These are phyloP conservation scores for Chaetoceros tenuissimus DNA, from an alignment of 108 stramenopile species.

Conservation along the genomic window DNA sequence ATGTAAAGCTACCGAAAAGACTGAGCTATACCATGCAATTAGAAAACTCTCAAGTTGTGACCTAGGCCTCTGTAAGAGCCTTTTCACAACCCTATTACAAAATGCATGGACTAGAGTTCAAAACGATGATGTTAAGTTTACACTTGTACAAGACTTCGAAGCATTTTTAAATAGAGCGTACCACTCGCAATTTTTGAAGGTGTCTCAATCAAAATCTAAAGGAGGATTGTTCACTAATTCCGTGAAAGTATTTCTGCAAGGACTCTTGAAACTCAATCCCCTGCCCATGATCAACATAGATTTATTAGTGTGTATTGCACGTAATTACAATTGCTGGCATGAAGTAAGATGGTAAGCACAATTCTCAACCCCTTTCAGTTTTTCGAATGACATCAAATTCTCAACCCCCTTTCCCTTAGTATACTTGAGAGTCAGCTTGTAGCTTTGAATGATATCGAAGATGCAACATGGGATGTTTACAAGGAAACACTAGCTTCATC, in stretches of 20 bases:
- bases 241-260: conserved; percentile 44
- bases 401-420: not conserved
- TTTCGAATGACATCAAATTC: too few species aligned
- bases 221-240: conserved; percentile 15
- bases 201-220: conserved; percentile 5
- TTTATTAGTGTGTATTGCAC: conserved; percentile 44
- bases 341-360: conserved; percentile 36
- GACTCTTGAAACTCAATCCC: conserved; percentile 37
- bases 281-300: conserved; percentile 41
- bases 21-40: too few species aligned
- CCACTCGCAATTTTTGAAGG: conserved; percentile 57
- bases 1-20: too few species aligned
- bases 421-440: not conserved
- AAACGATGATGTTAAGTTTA: conserved; percentile 25
- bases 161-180: conserved; percentile 50
- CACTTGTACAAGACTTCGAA: conserved; percentile 45
- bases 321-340: conserved; percentile 56
- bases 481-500: conserved; percentile 14
- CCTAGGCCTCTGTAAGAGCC: conserved; percentile 25
- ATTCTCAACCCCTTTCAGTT: too few species aligned
- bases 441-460: not conserved
- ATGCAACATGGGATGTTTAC: not conserved
- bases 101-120: conserved; percentile 43
- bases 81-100: conserved; percentile 45
- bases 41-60: conserved; percentile 46